Conservation (phyloP, 1,284 basidiomycete genomes). For the Meira nashicola region DNA sequence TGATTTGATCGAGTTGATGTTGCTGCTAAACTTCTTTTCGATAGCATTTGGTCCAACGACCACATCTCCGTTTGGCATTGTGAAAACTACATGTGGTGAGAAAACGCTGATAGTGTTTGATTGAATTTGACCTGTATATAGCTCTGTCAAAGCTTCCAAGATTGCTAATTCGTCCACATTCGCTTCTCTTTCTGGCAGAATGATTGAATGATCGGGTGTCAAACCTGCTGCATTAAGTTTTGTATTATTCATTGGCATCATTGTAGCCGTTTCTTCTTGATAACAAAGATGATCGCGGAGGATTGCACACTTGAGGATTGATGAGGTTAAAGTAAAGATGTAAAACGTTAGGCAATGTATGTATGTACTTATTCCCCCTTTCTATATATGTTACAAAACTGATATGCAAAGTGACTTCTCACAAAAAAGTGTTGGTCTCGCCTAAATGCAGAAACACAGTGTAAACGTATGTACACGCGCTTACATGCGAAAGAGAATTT, state of each 20-base stretch:
- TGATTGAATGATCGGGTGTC: constrained; percentile 48
- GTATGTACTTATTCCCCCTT: neutral
- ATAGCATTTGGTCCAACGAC: constrained; percentile 35
- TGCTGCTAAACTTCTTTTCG: constrained; percentile 22
- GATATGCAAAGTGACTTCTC: neutral
- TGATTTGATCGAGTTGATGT: constrained; percentile 12
- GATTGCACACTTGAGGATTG: neutral
- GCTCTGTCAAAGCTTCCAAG: constrained; percentile 27
- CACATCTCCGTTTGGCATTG: constrained; percentile 43
- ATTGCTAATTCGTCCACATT: constrained; percentile 35
- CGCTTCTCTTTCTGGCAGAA: constrained; percentile 43
- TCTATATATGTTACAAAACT: neutral
- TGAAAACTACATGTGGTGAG: constrained; percentile 45
- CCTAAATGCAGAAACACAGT: too few species aligned
- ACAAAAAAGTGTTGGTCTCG: neutral
- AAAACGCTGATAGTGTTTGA: constrained; percentile 21
- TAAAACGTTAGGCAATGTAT: neutral
- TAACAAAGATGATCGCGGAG: neutral
- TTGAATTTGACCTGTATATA: constrained; percentile 26
- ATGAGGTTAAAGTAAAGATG: neutral
- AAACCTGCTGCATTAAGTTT: constrained; percentile 51
- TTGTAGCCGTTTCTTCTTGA: neutral
- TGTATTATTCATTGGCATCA: constrained; percentile 29
- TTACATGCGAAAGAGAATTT: neutral
- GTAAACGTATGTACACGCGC: too few species aligned